A percentile compares a stretch with the other conserved stretches of the same genome.
Conservation (phyloP, 2,329 filamentous ascomycete species). For the Cercospora citrullina region DNA sequence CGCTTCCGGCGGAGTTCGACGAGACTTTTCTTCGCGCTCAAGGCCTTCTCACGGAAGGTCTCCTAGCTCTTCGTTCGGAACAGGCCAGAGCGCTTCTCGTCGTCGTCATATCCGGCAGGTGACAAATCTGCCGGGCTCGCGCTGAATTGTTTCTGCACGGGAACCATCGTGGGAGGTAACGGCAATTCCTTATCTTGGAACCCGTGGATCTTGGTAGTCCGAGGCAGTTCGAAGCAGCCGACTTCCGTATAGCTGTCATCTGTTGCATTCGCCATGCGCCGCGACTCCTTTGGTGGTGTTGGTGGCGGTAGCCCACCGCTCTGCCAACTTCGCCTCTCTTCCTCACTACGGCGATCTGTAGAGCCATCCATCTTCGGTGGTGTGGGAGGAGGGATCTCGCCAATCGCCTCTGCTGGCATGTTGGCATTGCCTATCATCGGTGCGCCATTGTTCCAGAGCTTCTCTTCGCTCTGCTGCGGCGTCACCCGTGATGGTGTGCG, state of each 20-base stretch:
- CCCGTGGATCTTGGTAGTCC: constrained; percentile 18
- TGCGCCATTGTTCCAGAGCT: constrained; percentile 14
- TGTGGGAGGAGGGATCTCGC: constrained; percentile 37
- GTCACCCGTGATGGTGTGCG: constrained; percentile 31
- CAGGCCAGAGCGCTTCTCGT: constrained; percentile 1
- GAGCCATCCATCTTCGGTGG: constrained; percentile 36
- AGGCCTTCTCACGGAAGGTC: not conserved
- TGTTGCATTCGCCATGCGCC: constrained; percentile 8
- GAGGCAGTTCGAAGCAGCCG: constrained; percentile 1
- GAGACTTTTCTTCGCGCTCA: not conserved
- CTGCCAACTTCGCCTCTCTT: constrained; percentile 29
- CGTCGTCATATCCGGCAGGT: not conserved
- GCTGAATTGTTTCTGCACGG: constrained; percentile 26
- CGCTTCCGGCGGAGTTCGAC: not conserved
- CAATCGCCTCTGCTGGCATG: constrained; percentile 31
- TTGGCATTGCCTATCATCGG: constrained; percentile 31
- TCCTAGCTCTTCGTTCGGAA: constrained; percentile 7
- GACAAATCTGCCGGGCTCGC: constrained; percentile 26
- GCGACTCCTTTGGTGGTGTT: constrained; percentile 47
- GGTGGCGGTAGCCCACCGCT: constrained; percentile 42
- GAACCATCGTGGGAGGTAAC: constrained; percentile 21
- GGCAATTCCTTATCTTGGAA: constrained; percentile 34
- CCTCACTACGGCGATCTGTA: constrained; percentile 22
- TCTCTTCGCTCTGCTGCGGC: constrained; percentile 30
- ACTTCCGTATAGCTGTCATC: constrained; percentile 7